Evolutionary conservation across 1,284 basidiomycete genomes (phyloP).

Genomic region (Gomphus bonarii): DNA sequence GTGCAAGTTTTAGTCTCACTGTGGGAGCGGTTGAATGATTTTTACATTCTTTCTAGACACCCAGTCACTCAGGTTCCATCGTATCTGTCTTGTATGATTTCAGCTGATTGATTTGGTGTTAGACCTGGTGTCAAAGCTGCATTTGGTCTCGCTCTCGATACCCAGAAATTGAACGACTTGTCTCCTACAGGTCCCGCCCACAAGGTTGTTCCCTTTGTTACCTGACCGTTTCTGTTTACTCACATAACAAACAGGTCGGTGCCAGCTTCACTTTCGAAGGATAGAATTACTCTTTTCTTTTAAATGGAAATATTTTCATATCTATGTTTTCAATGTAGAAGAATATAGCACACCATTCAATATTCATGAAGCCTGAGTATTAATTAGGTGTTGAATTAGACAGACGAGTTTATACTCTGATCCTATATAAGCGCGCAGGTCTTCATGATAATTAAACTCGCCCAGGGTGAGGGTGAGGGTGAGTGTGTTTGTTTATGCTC

Average conservation of each 20-base stretch:
- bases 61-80: constrained; percentile 52
- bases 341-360: no score
- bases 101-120: neutral
- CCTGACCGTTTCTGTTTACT: neutral
- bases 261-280: constrained; percentile 67
- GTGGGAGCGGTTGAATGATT: constrained; percentile 36
- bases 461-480: no score
- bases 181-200: constrained; percentile 55
- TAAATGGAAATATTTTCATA: no score
- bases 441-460: no score
- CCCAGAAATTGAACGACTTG: constrained; percentile 73
- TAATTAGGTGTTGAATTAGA: no score
- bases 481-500: no score
- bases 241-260: constrained; percentile 39
- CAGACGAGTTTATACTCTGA: no score
- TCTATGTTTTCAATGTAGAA: no score
- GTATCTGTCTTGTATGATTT: neutral
- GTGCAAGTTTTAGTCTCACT: neutral
- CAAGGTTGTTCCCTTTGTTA: constrained; percentile 36
- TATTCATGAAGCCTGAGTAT: no score
- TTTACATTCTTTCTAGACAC: constrained; percentile 38
- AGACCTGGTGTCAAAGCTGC: constrained; percentile 93
- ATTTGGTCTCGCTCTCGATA: constrained; percentile 89
- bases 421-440: no score
- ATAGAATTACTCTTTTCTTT: constrained; percentile 19